These are phyloP conservation scores for Auxenochlorella protothecoides DNA, from an alignment of 139 green algal species.

Conservation along the genomic window DNA sequence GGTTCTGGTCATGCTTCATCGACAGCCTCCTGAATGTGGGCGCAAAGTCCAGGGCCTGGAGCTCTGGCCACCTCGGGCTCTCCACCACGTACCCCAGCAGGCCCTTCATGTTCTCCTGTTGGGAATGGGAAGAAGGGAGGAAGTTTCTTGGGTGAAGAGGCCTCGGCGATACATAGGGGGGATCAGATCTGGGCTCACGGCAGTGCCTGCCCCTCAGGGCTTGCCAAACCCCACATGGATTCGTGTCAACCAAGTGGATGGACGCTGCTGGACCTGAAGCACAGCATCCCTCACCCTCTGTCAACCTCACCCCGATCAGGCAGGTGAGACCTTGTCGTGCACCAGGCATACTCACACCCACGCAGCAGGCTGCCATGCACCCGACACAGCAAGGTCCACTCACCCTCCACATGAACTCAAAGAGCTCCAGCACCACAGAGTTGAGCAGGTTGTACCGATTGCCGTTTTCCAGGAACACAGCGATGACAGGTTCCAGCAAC, in stretches of 20 bases:
- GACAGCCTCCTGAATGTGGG: neutral
- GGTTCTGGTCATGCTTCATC: neutral
- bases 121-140: neutral
- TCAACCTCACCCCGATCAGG: too few relatives aligned
- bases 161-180: too few relatives aligned
- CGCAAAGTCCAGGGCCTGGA: constrained; percentile 32
- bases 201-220: neutral
- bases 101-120: constrained; percentile 27
- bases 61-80: constrained; percentile 12
- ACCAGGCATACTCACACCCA: too few relatives aligned
- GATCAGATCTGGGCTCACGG: neutral
- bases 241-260: too few relatives aligned
- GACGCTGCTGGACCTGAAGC: too few relatives aligned
- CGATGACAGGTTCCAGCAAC: constrained; percentile 73
- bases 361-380: too few relatives aligned
- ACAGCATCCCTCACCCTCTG: too few relatives aligned
- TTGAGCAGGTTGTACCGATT: constrained; percentile 36
- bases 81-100: constrained; percentile 20
- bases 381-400: neutral
- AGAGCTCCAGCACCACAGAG: constrained; percentile 26
- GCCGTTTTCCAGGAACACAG: constrained; percentile 74
- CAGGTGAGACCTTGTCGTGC: too few relatives aligned
- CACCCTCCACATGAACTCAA: constrained; percentile 44
- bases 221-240: too few relatives aligned
- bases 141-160: too few relatives aligned